phyloP scores from a whole-genome alignment of 2,329 filamentous ascomycete genomes.

The Aspergillus fijiensis region DNA sequence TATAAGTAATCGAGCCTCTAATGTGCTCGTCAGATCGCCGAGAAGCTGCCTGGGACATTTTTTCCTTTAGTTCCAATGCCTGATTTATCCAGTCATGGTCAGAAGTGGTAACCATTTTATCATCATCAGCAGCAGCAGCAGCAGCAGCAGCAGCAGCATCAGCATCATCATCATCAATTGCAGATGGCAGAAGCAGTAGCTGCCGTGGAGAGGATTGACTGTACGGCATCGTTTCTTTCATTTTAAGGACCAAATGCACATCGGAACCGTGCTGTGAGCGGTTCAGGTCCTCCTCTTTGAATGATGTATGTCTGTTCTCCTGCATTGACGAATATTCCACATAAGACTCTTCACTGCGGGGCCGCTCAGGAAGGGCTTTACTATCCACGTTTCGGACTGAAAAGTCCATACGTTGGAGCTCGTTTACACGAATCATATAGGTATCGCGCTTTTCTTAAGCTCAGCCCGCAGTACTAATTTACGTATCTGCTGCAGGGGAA shows the following conservation, averaged over 20 bases:
- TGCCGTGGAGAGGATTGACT: conserved; percentile 37
- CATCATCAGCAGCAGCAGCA: conserved; percentile 28
- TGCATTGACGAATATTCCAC: conserved; percentile 42
- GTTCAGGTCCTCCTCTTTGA: conserved; percentile 54
- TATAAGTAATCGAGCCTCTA: not conserved
- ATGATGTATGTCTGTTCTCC: conserved; percentile 40
- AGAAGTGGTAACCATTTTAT: not conserved
- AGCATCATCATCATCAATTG: conserved; percentile 25
- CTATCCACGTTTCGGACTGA: conserved; percentile 53
- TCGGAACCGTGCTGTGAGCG: conserved; percentile 51
- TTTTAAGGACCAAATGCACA: conserved; percentile 22
- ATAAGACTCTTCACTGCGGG: conserved; percentile 59
- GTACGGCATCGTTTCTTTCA: conserved; percentile 26
- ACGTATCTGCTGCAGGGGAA: conserved; percentile 23
- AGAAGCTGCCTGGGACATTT: not conserved
- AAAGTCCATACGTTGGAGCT: conserved; percentile 70
- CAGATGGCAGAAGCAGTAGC: conserved; percentile 41
- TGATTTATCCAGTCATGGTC: not conserved
- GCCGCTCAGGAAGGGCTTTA: conserved; percentile 74
- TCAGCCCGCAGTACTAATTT: conserved; percentile 8
- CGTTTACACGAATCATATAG: conserved; percentile 85
- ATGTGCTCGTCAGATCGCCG: not conserved
- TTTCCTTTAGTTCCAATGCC: not conserved
- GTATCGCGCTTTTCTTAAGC: conserved; percentile 66
- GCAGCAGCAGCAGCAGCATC: conserved; percentile 15